Evolutionary conservation across 495 filamentous ascomycete genomes (phyloP), one percentile per base, ranked within the genome.

Genomic region (Pseudevernia furfuracea): DNA sequence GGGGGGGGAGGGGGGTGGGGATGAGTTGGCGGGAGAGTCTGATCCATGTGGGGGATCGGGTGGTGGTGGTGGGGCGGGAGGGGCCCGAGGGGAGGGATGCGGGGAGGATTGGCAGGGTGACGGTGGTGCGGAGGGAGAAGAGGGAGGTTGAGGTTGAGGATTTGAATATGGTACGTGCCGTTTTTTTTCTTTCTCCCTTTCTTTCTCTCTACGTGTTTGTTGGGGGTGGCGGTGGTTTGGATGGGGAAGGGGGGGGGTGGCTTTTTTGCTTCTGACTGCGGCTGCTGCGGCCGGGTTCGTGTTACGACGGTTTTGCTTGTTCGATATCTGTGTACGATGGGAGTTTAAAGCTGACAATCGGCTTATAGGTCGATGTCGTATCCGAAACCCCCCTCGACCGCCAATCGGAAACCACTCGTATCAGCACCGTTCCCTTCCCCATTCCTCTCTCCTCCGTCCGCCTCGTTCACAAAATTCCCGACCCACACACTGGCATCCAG

Each of bases 91-190:
- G 92, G 28, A 78, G 78, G 63, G 88, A 92, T 66, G 87, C 86
- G 77, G 90, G 91, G 63, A 87, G 86, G 75, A 96, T 98, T 76
- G 87, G 86, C 36, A 76, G 75, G 38, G 83, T 97, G 37, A 70
- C 61, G 56, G 68, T 73, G n/a, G 78, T 96, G 43, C 77, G 87
- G 64, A 71, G 70, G 25, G 75, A 81, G 3, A 80, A 69, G 46
- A 84, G 87, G 68, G 80, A 79, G 53, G 77, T 93, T 38, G 72
- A 71, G 4, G 76, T 96, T 34, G 79, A 84, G 66, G 84, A 85
- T 41, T 53, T 89, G 62, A 89, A 89, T 71, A 76, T 81, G 81
- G 91, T 96, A 78, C 65, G 83, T 73, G 37, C 41, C n/a, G n/a
- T n/a, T n/a, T n/a, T n/a, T n/a, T n/a, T n/a, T n/a, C n/a, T n/a